Base-by-base conservation (phyloP, 148 eudicot genomes). In the Dianthus caryophyllus region DNA sequence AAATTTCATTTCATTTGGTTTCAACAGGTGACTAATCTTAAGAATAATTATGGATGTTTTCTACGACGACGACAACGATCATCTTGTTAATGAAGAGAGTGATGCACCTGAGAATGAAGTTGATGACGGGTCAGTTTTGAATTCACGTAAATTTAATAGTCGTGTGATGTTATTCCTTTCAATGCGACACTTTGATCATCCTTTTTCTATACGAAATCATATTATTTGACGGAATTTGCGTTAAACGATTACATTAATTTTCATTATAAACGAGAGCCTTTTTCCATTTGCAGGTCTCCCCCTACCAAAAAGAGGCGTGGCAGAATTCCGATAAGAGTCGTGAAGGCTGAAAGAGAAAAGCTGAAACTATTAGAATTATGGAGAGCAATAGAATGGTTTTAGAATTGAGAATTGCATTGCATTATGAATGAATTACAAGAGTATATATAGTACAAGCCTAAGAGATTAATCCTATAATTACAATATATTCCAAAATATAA, bases 301-400 rank as follows among this genome's bases (percentile, higher is more conserved):
- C 65, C 78, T 48, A 74, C 61, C 64, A 85, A 82, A 80, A 87
- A 73, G 74, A 91, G 75, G 67, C 78, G 68, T 6, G 76, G 75
- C 24, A 88, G 75, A 73, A 77, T 73, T 66, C 93, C 96, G 1
- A 87, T 72, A 81, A 83, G 77, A 73, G 49, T 87, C 62, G 67
- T 85, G 71, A 91, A 88, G 77, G 83, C 97, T 39, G 96, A 91
- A 77, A 83, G 96, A 68, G 97, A 91, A 75, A 91, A 82, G 63
- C 48, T 87, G 80, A 91, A n/a, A n/a, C n/a, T n/a, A n/a, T n/a
- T n/a, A n/a, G n/a, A n/a, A n/a, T n/a, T n/a, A n/a, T n/a, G n/a
- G n/a, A n/a, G n/a, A n/a, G n/a, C n/a, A n/a, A n/a, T n/a, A n/a
- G n/a, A n/a, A n/a, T n/a, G n/a, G n/a, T n/a, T n/a, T n/a, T n/a